phyloP scores from a whole-genome alignment of 768 basidiomycete genomes.

The Nidularia pulvinata region DNA sequence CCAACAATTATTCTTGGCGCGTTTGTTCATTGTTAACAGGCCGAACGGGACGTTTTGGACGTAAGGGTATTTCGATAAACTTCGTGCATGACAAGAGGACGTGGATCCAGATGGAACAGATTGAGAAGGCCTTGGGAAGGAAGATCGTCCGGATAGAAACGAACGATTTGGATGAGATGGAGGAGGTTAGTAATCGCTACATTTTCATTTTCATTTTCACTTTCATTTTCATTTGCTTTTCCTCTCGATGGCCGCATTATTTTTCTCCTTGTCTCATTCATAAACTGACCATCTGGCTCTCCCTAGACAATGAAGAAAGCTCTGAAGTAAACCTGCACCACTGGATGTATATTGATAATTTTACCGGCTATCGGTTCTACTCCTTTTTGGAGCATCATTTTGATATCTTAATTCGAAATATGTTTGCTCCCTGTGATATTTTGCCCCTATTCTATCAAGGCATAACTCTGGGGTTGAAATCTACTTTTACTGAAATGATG shows the following conservation, averaged over 20 bases:
- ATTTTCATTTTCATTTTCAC: slow-evolving; percentile 1
- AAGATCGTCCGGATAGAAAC: slow-evolving; percentile 88
- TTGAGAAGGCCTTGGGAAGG: slow-evolving; percentile 77
- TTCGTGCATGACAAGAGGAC: slow-evolving; percentile 93
- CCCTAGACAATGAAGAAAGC: slow-evolving; percentile 82
- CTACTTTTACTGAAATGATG: too few relatives aligned
- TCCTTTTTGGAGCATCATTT: too few relatives aligned
- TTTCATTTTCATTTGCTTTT: not conserved
- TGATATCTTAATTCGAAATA: too few relatives aligned
- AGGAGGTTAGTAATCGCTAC: slow-evolving; percentile 58
- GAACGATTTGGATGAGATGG: slow-evolving; percentile 91
- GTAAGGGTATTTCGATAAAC: slow-evolving; percentile 96
- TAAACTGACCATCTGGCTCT: too few relatives aligned
- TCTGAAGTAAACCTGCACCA: slow-evolving; percentile 46
- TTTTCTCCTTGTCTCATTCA: too few relatives aligned
- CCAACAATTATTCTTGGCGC: not conserved
- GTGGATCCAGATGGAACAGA: slow-evolving; percentile 88
- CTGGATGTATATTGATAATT: too few relatives aligned
- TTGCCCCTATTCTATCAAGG: too few relatives aligned
- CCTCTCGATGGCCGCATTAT: not conserved
- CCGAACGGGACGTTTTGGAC: slow-evolving; percentile 96
- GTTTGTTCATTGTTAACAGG: slow-evolving; percentile 42
- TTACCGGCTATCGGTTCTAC: too few relatives aligned
- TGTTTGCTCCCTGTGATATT: too few relatives aligned
- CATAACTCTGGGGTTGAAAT: too few relatives aligned